Percentiles rank a stretch among this genome's conserved stretches.
Evolutionary conservation across 495 filamentous ascomycete species (phyloP).

Genomic region (Bacidia gigantensis): DNA sequence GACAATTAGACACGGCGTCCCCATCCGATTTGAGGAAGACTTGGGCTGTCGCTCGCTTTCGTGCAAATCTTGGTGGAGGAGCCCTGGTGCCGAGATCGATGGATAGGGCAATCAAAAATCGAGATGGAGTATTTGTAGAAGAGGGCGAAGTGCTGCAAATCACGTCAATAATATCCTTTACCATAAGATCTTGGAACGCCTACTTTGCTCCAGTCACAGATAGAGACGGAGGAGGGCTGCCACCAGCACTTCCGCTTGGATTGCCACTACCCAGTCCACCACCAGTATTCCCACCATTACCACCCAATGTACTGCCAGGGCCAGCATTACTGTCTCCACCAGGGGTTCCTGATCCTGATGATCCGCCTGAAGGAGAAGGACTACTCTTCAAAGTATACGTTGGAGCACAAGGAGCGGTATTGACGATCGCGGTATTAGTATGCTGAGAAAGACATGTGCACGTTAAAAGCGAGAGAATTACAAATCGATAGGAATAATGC

Average conservation of each 20-base stretch:
- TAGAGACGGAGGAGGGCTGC: neutral
- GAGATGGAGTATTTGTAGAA: neutral
- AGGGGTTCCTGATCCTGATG: neutral
- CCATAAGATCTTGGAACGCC: no score
- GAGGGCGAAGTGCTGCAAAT: neutral
- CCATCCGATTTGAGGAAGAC: neutral
- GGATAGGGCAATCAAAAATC: neutral
- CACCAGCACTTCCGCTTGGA: neutral
- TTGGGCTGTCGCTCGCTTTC: neutral
- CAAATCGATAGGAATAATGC: neutral
- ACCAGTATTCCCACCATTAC: neutral
- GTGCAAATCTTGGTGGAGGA: neutral
- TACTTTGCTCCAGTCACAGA: neutral
- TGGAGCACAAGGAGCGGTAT: neutral
- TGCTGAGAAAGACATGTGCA: neutral
- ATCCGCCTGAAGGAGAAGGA: neutral
- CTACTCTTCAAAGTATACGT: neutral
- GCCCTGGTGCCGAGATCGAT: no score
- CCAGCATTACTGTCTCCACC: no score
- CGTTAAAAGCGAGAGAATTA: neutral
- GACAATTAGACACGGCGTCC: neutral
- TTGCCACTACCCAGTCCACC: neutral
- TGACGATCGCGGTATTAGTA: neutral
- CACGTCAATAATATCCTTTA: no score
- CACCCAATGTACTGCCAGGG: neutral